Base-by-base conservation (phyloP, 495 filamentous ascomycete genomes). In the Usnea hakonensis region DNA sequence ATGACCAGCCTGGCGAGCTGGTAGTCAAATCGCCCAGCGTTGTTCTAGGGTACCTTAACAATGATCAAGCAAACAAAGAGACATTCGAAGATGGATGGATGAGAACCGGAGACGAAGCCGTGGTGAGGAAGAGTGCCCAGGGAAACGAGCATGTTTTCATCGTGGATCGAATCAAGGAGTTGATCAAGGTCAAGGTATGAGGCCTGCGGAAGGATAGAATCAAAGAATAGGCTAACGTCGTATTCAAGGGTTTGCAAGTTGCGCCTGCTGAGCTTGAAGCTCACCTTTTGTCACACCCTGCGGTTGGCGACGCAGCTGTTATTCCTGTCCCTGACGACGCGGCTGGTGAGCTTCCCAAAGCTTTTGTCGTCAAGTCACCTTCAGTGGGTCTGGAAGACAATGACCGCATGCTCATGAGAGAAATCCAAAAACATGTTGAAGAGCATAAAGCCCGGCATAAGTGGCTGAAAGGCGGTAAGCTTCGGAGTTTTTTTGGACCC, bases 191-290 rank as follows among this genome's bases (percentile, higher is more conserved):
- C 67, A 95, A 95, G 83, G 89, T 90, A 73, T 44, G 2, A 5
- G 28, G 28, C 50, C 19, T 4, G 5, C n/a, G n/a, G 11, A 6
- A 17, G 21, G 4, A 26, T 1, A 14, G 40, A 1, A 26, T 7
- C 8, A 10, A 5, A 33, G 21, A 28, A 6, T 16, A 21, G 30
- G 50, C 50, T 61, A 23, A 61, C 2, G n/a, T 16, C 7, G 26
- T 30, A 10, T 32, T 21, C n/a, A 11, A 93, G 89, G 91, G 88
- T 57, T 77, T 88, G 41, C 91, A 96, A 88, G 91, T 96, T 38
- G 90, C 91, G 5, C 91, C 91, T 5, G 91, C 91, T 19, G 91
- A 96, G 67, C 83, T 96, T 0, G 91, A 96, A 77, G 88, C 90
- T 21, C 90, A 94, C 67, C 80, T 96, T 16, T 86, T 96, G 43